phyloP scores from a whole-genome alignment of 805 yeast genomes.

The Jamesozyma piceae region DNA sequence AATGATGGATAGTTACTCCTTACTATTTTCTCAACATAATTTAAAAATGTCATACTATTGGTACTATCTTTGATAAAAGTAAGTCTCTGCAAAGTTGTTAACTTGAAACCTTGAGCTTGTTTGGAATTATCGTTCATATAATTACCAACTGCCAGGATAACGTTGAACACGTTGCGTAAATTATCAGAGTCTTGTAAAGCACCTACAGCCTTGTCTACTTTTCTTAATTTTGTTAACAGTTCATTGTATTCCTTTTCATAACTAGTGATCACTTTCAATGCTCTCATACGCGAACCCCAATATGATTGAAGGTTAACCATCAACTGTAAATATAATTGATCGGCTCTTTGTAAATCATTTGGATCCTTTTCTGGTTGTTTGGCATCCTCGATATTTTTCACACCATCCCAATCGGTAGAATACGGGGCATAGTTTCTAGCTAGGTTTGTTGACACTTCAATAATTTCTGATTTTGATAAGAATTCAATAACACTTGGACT shows the following conservation, averaged over 20 bases:
- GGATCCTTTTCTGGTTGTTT: conserved; percentile 60
- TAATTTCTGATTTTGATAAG: conserved; percentile 62
- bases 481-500: conserved; percentile 77
- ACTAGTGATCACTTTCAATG: conserved; percentile 57
- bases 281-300: conserved; percentile 89
- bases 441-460: conserved; percentile 63
- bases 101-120: conserved; percentile 86
- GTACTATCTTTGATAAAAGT: conserved; percentile 84
- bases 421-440: conserved; percentile 74
- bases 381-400: conserved; percentile 32
- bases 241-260: conserved; percentile 75
- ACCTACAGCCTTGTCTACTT: conserved; percentile 65
- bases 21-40: conserved; percentile 84
- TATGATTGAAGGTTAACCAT: conserved; percentile 77
- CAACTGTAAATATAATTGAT: conserved; percentile 71
- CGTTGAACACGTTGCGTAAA: conserved; percentile 64
- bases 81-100: conserved; percentile 81
- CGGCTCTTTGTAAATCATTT: conserved; percentile 73
- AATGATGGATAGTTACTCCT: conserved; percentile 75
- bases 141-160: conserved; percentile 87
- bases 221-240: conserved; percentile 53
- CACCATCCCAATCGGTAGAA: conserved; percentile 55
- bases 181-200: conserved; percentile 57
- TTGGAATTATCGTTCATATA: conserved; percentile 91
- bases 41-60: conserved; percentile 80